Evolutionary conservation across 1,284 basidiomycete genomes (phyloP).

Genomic region (Prillingera fragicola): DNA sequence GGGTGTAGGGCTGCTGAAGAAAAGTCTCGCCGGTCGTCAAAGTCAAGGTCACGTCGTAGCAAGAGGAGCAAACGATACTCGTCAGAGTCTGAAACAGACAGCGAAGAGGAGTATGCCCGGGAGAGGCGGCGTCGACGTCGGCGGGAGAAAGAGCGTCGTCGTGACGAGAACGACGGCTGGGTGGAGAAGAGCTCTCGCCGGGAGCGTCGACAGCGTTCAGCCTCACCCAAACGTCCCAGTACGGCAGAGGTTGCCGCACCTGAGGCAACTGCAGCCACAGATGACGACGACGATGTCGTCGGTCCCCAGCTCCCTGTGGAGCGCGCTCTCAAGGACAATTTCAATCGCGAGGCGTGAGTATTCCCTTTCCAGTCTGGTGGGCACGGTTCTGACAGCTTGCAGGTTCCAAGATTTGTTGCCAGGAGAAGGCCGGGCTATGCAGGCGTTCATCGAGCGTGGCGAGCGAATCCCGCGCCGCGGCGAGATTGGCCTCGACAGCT

Average conservation of each 20-base stretch:
- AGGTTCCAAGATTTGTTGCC: slow-evolving; percentile 75
- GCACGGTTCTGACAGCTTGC: slow-evolving; percentile 2
- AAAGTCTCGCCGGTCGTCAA: not conserved
- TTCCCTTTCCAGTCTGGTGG: not conserved
- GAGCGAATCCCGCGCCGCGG: slow-evolving; percentile 94
- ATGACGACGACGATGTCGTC: slow-evolving; percentile 58
- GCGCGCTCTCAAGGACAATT: slow-evolving; percentile 56
- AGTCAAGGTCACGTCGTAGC: slow-evolving; percentile 48
- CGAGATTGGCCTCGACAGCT: slow-evolving; percentile 87
- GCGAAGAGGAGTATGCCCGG: slow-evolving; percentile 56
- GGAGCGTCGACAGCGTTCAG: slow-evolving; percentile 18
- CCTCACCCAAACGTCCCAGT: slow-evolving; percentile 40
- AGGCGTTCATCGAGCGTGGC: slow-evolving; percentile 84
- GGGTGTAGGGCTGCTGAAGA: not conserved
- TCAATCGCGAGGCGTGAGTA: slow-evolving; percentile 53
- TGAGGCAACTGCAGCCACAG: slow-evolving; percentile 19
- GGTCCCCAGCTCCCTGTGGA: slow-evolving; percentile 53
- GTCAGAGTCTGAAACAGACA: slow-evolving; percentile 53
- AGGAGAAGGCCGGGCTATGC: slow-evolving; percentile 96
- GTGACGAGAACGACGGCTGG: slow-evolving; percentile 48
- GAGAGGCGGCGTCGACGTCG: slow-evolving; percentile 45
- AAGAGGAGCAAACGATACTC: slow-evolving; percentile 37
- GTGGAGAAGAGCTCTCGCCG: slow-evolving; percentile 34
- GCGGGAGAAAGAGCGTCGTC: slow-evolving; percentile 51
- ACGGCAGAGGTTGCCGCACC: too few species aligned